These are phyloP conservation scores for Arabidopsis hybrid DNA, from an alignment of 441 rosid species.

Conservation along the genomic window DNA sequence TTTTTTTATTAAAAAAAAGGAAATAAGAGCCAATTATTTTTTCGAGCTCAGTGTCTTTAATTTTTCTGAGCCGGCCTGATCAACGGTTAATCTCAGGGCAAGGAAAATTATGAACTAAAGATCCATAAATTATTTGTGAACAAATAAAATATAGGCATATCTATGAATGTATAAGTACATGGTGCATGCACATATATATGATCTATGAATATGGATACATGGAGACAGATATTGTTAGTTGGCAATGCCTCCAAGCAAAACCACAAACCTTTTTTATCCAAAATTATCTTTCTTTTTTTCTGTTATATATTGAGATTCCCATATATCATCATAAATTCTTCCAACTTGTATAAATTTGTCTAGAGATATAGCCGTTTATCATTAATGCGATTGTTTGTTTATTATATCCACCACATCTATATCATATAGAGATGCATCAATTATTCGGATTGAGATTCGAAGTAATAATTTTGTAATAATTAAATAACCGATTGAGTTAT, in stretches of 20 bases:
- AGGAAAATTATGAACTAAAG: no score
- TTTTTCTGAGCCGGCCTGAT: no score
- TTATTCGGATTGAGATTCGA: conserved; percentile 18
- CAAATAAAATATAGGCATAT: neutral
- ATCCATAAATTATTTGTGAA: no score
- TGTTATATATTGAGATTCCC: conserved; percentile 34
- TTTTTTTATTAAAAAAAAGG: no score
- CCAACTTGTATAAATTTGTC: conserved; percentile 39
- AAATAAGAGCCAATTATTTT: no score
- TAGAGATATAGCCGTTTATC: conserved; percentile 14
- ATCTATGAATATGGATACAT: conserved; percentile 28
- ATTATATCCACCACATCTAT: conserved; percentile 30
- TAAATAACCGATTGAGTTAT: conserved; percentile 11
- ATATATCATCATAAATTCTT: conserved; percentile 20
- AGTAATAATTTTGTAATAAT: neutral
- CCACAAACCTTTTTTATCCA: conserved; percentile 41
- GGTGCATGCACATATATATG: conserved; percentile 32
- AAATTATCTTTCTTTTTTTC: conserved; percentile 16
- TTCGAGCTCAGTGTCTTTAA: no score
- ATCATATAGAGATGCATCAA: conserved; percentile 31
- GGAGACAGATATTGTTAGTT: conserved; percentile 47
- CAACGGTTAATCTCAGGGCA: no score
- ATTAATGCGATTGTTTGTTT: conserved; percentile 36
- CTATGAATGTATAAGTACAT: neutral
- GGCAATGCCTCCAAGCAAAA: conserved; percentile 53